Evolutionary conservation across 73 alveolate genomes (phyloP).

Genomic region (Paramecium tetraurelia): DNA sequence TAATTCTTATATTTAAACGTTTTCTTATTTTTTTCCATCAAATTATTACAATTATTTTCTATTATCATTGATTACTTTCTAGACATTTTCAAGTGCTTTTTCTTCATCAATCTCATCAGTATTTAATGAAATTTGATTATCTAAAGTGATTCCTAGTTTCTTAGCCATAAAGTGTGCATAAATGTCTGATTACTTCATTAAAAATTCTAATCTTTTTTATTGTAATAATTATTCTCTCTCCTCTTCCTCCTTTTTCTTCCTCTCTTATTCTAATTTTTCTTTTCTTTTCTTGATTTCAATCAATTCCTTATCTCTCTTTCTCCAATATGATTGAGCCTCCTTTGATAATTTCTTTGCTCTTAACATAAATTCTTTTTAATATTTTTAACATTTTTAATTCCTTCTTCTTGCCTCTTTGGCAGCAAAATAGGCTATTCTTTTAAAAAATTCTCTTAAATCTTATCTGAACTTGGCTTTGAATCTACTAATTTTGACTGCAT

Average conservation of each 20-base stretch:
- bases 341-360: constrained; percentile 92
- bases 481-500: constrained; percentile 31
- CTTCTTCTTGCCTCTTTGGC: constrained; percentile 93
- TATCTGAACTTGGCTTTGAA: constrained; percentile 63
- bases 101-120: constrained; percentile 85
- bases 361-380: constrained; percentile 80
- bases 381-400: constrained; percentile 85
- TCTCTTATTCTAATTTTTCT: constrained; percentile 94
- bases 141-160: constrained; percentile 92
- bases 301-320: constrained; percentile 95
- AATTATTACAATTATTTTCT: constrained; percentile 76
- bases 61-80: constrained; percentile 81
- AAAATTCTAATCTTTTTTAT: constrained; percentile 95
- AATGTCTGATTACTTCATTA: constrained; percentile 95
- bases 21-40: constrained; percentile 69
- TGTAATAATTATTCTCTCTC: constrained; percentile 91
- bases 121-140: constrained; percentile 61
- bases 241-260: constrained; percentile 94
- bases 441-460: constrained; percentile 87
- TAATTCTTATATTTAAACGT: constrained; percentile 51
- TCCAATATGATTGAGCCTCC: constrained; percentile 94
- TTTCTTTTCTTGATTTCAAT: constrained; percentile 93
- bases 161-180: constrained; percentile 98
- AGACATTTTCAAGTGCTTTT: constrained; percentile 85
- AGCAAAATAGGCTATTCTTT: constrained; percentile 80